Conservation (phyloP, 176 grass and related monocot species). For the sorghum (Sorghum bicolor) region Sorghum_bicolor_NCBIv3 NC_012877.2:204501-205000, state of each 20-base stretch:
- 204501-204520: neutral
- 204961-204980: slow-evolving; percentile 14
- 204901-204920: slow-evolving; percentile 55
- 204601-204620: neutral
- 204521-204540: neutral
- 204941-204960: slow-evolving; percentile 48
- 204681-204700: too few species aligned
- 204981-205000: slow-evolving; percentile 1
- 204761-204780: too few species aligned
- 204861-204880: slow-evolving; percentile 62
- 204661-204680: too few species aligned
- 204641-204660: neutral
- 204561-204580: neutral
- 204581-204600: neutral
- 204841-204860: slow-evolving; percentile 49
- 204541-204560: neutral
- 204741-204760: too few species aligned
- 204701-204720: too few species aligned
- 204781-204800: neutral
- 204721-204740: too few species aligned
- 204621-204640: neutral
- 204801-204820: slow-evolving; percentile 5
- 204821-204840: slow-evolving; percentile 5
- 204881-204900: slow-evolving; percentile 72
- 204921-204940: slow-evolving; percentile 63